phyloP scores from a whole-genome alignment of 768 basidiomycete genomes.

The Calocera viscosa region DNA sequence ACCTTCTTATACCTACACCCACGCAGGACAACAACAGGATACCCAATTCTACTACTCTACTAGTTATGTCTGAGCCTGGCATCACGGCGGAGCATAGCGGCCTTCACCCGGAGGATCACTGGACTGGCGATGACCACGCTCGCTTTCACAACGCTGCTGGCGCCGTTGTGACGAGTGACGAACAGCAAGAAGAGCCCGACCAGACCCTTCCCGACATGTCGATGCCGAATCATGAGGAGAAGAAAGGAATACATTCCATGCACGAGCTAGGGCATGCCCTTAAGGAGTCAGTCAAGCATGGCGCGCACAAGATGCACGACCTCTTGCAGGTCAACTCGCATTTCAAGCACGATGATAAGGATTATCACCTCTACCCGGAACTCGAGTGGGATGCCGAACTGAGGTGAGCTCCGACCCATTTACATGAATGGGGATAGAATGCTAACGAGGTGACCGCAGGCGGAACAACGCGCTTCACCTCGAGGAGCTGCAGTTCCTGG shows the following conservation, averaged over 20 bases:
- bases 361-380: conserved; percentile 1
- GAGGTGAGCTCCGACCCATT: background rate
- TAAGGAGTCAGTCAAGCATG: conserved; percentile 3
- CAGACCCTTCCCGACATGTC: background rate
- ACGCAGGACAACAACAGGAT: background rate
- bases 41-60: background rate
- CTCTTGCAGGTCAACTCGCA: background rate
- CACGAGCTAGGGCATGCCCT: background rate
- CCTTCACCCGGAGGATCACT: conserved; percentile 1
- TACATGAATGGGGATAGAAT: background rate
- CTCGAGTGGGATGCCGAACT: background rate
- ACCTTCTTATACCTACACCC: conserved; percentile 1
- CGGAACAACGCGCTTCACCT: background rate
- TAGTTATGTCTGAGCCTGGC: background rate
- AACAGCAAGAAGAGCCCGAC: background rate
- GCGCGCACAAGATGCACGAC: conserved; percentile 5
- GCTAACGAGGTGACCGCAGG: background rate
- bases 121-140: background rate
- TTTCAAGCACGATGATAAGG: background rate
- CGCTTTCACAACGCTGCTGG: background rate
- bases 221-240: conserved; percentile 7
- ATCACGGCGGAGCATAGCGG: background rate
- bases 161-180: background rate
- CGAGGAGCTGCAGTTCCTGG: background rate
- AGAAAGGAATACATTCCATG: conserved; percentile 6